Evolutionary conservation across 371 early-diverging fungal species (phyloP), one percentile per base, ranked within the genome.

Genomic region (Mortierella sp.): DNA sequence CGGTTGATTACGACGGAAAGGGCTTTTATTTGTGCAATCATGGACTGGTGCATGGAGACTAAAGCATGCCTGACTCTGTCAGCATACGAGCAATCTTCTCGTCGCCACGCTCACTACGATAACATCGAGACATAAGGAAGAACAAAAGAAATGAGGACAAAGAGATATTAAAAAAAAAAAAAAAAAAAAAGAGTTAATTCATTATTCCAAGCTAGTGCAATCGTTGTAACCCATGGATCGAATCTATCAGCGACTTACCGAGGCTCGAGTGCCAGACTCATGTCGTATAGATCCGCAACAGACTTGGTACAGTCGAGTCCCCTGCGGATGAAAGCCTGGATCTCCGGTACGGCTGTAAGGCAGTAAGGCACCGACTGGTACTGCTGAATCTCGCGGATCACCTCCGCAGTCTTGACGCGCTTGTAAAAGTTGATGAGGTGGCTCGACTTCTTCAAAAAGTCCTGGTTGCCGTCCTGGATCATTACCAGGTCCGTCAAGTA

Each of bases 401-500:
- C 92, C 56, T 94, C 93, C 3, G 95, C 93, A 0, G 93, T 92
- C 82, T 93, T 94, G 80, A 86, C 87, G 27, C 93, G 89, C 70
- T 97, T 97, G 56, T 86, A 86, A 79, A 96, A 96, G 79, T 98
- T 98, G 80, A 98, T 94, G 31, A 93, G 83, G 26, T 84, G 81
- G 28, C 84, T 84, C 8, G 80, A 60, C 19, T 82, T 83, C 31
- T 84, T 83, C 28, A 89, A 51, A 54, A 71, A 80, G 47, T 87
- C 80, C 32, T 86, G 61, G 80, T 95, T 96, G 32, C 97, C 97
- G 62, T 96, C 95, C 59, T 96, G 95, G 50, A 97, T 92, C 79
- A 97, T 96, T 3, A 96, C 96, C 60, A 98, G 79, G 73, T 98
- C 98, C 50, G 93, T 94, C 26, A 96, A 81, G 71, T 93, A 94